These are phyloP conservation scores for Brassica rapa DNA, from an alignment of 345 rosid species.

Conservation along the genomic window DNA sequence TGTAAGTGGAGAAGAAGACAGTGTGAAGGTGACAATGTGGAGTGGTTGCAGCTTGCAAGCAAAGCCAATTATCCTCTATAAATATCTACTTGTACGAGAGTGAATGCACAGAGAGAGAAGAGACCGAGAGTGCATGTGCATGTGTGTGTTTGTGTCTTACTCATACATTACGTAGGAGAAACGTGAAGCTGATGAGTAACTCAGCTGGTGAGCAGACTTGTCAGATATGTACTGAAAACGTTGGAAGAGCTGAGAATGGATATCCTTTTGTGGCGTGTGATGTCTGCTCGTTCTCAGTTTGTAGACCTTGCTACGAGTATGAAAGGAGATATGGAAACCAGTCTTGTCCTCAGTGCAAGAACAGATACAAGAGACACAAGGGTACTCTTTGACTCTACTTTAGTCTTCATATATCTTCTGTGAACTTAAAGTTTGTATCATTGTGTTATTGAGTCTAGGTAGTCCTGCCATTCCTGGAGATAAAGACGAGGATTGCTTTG, in stretches of 20 bases:
- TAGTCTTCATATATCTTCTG: neutral
- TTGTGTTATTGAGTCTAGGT: neutral
- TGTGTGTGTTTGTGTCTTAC: neutral
- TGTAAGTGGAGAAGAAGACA: neutral
- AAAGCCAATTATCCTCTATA: conserved; percentile 5
- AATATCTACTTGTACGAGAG: conserved; percentile 20
- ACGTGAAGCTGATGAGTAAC: conserved; percentile 50
- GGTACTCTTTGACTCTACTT: conserved; percentile 39
- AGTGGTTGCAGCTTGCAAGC: conserved; percentile 18
- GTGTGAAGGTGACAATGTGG: conserved; percentile 3
- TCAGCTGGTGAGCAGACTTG: conserved; percentile 56
- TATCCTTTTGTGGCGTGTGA: conserved; percentile 73
- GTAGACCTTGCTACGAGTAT: conserved; percentile 84
- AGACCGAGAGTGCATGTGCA: neutral
- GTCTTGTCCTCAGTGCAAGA: conserved; percentile 89
- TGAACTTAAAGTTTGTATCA: neutral
- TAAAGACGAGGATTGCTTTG: neutral
- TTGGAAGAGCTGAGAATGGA: conserved; percentile 62
- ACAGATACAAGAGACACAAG: conserved; percentile 74
- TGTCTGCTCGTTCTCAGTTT: conserved; percentile 81
- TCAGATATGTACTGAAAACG: conserved; percentile 74
- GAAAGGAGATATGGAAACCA: conserved; percentile 83
- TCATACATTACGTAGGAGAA: neutral
- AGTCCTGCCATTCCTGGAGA: neutral
- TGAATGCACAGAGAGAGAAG: neutral